Percentiles rank a stretch among this genome's conserved stretches.
Conservation (phyloP, 2,329 filamentous ascomycete species). For the Emmonsiellopsis sp. region DNA sequence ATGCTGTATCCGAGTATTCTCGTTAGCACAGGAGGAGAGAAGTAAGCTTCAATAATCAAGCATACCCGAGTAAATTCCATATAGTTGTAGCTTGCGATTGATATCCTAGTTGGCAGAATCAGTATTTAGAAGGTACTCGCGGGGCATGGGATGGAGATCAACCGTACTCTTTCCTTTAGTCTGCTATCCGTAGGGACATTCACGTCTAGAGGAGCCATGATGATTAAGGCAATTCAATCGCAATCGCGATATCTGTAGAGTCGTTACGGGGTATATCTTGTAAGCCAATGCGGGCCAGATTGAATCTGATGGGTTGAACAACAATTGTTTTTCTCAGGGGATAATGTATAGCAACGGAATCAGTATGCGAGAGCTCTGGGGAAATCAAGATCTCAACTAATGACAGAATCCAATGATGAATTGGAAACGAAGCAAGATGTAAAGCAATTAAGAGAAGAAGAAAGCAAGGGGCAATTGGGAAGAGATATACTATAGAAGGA, state of each 20-base stretch:
- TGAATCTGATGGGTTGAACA: too few relatives aligned
- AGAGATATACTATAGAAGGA: not conserved
- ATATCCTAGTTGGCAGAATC: constrained; percentile 47
- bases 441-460: not conserved
- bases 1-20: constrained; percentile 48
- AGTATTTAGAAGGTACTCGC: not conserved
- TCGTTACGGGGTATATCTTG: not conserved
- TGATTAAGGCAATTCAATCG: constrained; percentile 3
- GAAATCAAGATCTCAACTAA: too few relatives aligned
- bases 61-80: constrained; percentile 69
- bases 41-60: constrained; percentile 5
- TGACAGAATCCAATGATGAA: not conserved
- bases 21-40: constrained; percentile 11
- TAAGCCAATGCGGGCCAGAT: not conserved
- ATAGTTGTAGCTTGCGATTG: constrained; percentile 89
- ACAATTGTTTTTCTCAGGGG: too few relatives aligned
- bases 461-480: not conserved
- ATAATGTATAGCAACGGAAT: too few relatives aligned
- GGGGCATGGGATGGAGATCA: not conserved
- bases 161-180: constrained; percentile 60
- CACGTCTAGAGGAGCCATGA: constrained; percentile 38
- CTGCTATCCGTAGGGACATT: constrained; percentile 66
- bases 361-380: too few relatives aligned
- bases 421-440: not conserved
- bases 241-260: not conserved